Base-by-base conservation (phyloP, 805 yeast genomes). In the Starmerella vaccinii region DNA sequence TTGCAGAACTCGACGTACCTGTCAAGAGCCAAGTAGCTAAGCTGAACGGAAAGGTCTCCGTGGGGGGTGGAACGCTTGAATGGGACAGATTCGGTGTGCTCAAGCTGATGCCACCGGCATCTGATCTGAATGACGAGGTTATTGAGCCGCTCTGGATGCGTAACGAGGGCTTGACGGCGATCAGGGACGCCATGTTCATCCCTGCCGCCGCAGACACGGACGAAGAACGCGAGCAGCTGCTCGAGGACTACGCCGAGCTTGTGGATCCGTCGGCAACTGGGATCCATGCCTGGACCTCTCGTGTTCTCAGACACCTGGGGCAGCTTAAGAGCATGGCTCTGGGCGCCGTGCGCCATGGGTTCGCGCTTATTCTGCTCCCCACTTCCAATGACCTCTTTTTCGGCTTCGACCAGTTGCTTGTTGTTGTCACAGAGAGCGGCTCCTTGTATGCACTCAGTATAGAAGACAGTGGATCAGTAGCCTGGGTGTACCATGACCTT, bases 331-430 rank as follows among this genome's bases (percentile, higher is more conserved):
- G n/a, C 15, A 37, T 51, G 10, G 37, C n/a, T n/a, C 8, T 12
- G 4, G 29, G 12, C 29, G 34, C 37, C 2, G 9, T 49, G 26
- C 26, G 18, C 5, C 26, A 29, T 2, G 52, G 52, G 18, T 46
- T 46, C 9, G 45, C 49, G 26, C 33, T 46, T 46, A 27, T 52
- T 16, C 26, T 51, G 18, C 45, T 54, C 33, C 51, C 54, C 10
- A 47, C 42, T 23, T n/a, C 18, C 1, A 13, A 18, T 29, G 38
- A 49, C 15, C 59, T 57, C 15, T 46, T 59, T 24, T 68, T 68
- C 48, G 69, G 68, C 2, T 65, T 66, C 53, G 57, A 62, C 38
- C 66, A 68, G 57, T 49, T 59, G 18, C 52, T 66, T 1, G 59
- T 67, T 10, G 58, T 61, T 2, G 61, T 56, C 7, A 64, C 70